These are phyloP conservation scores for Cryptococcus sp. DNA, from an alignment of 1,284 basidiomycete species.

Conservation along the genomic window DNA sequence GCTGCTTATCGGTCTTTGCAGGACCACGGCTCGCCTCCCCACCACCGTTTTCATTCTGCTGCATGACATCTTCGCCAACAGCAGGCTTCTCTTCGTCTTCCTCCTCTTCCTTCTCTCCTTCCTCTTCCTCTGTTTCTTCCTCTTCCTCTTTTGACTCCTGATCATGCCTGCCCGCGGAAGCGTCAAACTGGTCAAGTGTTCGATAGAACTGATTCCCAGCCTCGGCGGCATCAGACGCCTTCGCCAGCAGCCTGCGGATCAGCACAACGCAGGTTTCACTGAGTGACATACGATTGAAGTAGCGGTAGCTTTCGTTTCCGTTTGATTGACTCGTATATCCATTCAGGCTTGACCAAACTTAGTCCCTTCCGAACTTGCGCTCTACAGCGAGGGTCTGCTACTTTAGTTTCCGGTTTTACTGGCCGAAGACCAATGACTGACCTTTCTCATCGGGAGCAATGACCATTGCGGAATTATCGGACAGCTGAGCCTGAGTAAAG, in stretches of 20 bases:
- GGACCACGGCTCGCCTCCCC: background rate
- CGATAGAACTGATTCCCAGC: slow-evolving; percentile 34
- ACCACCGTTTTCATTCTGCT: slow-evolving; percentile 28
- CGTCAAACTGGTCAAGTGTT: slow-evolving; percentile 32
- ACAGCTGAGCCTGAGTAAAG: slow-evolving; percentile 56
- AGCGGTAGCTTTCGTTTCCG: slow-evolving; percentile 58
- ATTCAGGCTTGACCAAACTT: slow-evolving; percentile 71
- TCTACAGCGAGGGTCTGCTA: slow-evolving; percentile 43
- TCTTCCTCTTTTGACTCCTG: slow-evolving; percentile 33
- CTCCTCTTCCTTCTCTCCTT: slow-evolving; percentile 39
- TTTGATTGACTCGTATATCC: slow-evolving; percentile 73
- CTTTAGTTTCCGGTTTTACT: slow-evolving; percentile 1
- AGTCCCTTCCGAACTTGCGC: slow-evolving; percentile 53
- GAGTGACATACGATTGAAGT: slow-evolving; percentile 57
- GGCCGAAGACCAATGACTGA: slow-evolving; percentile 10
- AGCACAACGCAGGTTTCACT: too few species aligned
- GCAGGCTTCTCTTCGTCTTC: slow-evolving; percentile 37
- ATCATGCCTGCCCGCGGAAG: slow-evolving; percentile 37
- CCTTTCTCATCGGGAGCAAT: slow-evolving; percentile 42
- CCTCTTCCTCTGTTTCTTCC: slow-evolving; percentile 26
- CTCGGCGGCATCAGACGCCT: slow-evolving; percentile 36
- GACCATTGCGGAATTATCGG: slow-evolving; percentile 54
- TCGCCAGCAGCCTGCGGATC: slow-evolving; percentile 35
- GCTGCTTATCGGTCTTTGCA: slow-evolving; percentile 9
- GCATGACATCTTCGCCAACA: too few species aligned